Evolutionary conservation across 2,329 filamentous ascomycete species (phyloP), one percentile per base, ranked within the genome.

Genomic region (Tolypocladium nubicola): DNA sequence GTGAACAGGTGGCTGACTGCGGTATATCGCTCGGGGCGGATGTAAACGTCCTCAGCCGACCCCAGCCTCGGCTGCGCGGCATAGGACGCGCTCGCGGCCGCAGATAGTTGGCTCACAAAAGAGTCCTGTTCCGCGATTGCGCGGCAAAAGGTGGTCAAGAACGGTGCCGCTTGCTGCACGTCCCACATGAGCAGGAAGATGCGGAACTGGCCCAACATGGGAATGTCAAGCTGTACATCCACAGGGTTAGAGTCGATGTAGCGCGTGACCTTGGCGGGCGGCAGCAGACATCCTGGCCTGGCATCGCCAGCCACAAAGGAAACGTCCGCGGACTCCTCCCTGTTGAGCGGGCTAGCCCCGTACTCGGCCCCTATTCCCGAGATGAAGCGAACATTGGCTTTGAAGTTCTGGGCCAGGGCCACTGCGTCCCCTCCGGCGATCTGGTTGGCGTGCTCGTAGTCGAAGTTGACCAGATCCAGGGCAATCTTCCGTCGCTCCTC

Each of bases 231-330:
- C 67, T 92, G 87, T 35, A 91, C 75, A 63, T 91, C 85, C 47
- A 92, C 83, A 0, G 88, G 88, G 64, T 91, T 92, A 4, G 87
- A 85, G 70, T 92, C 88, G 55, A 90, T 81, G 66, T 87, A 90
- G 35, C 88, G 80, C 0, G 86, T 88, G 21, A 86, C 87, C 70
- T 83, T 87, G 45, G 85, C 85, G 2, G 88, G 88, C 3, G 84
- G 80, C 33, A 88, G 75, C 26, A 81, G 73, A 54, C 78, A 81
- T 9, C 80, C 80, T 4, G 79, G 79, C 60, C 76, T 77, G 52
- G 78, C 77, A 33, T 79, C 76, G 43, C 79, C 78, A 65, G 75
- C 72, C 21, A 73, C 70, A 53, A 73, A 73, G 16, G 70, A 68
- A 56, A 75, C 68, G 45, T 71, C 64, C 26, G 72, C 68, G 3